These are phyloP conservation scores for Logfia minima DNA, from an alignment of 129 eudicot genomes.

Conservation along the genomic window DNA sequence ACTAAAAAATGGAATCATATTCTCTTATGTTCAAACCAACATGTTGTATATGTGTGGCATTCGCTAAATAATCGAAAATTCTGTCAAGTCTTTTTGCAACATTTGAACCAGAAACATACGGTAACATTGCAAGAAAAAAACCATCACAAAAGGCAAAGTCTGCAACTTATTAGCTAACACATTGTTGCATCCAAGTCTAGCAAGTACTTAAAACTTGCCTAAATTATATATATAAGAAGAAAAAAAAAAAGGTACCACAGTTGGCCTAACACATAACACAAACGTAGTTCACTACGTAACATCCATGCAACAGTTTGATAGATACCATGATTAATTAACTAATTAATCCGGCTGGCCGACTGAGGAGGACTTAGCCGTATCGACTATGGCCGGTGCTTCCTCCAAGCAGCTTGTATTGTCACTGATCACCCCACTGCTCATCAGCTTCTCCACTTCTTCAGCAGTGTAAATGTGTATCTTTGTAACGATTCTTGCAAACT, in stretches of 20 bases:
- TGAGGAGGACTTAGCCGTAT: constrained; percentile 67
- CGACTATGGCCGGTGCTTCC: constrained; percentile 67
- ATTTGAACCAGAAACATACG: background rate
- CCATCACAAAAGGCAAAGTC: constrained; percentile 18
- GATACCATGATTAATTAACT: background rate
- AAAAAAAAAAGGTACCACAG: constrained; percentile 31
- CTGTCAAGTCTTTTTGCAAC: background rate
- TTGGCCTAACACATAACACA: constrained; percentile 11
- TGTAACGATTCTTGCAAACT: constrained; percentile 66
- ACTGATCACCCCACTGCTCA: constrained; percentile 57
- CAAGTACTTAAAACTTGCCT: constrained; percentile 25
- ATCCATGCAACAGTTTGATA: constrained; percentile 18
- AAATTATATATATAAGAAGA: background rate
- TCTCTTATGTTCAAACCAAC: no score
- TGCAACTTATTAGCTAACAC: constrained; percentile 32
- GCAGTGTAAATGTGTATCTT: constrained; percentile 87
- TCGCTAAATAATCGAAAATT: no score
- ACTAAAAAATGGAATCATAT: no score
- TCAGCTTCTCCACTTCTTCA: constrained; percentile 92
- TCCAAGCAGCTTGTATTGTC: constrained; percentile 91
- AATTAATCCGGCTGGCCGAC: constrained; percentile 47
- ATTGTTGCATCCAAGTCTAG: constrained; percentile 25
- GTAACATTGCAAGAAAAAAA: constrained; percentile 5
- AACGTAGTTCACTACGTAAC: constrained; percentile 11
- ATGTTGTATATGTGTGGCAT: no score